phyloP scores from a whole-genome alignment of 495 filamentous ascomycete species.

The Oidiodendron maius region DNA sequence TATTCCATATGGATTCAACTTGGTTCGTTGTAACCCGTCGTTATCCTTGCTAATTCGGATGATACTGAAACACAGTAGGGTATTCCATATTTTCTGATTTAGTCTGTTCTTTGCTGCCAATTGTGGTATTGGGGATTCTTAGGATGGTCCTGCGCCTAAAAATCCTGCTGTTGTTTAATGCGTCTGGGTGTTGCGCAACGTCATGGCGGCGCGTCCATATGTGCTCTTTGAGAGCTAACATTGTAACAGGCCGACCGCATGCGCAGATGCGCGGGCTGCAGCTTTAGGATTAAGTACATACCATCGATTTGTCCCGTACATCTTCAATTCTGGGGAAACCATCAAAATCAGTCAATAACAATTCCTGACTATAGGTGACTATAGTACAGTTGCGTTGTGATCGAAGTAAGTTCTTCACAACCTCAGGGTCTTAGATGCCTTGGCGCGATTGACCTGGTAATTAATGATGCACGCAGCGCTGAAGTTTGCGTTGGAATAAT shows the following conservation, averaged over 20 bases:
- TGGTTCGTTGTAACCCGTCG: constrained; percentile 9
- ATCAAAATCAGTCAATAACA: too few relatives aligned
- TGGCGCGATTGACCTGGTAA: not conserved
- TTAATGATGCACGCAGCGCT: not conserved
- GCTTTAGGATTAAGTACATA: constrained; percentile 18
- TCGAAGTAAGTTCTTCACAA: not conserved
- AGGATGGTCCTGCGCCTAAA: constrained; percentile 18
- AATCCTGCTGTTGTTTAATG: not conserved
- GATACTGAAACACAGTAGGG: constrained; percentile 3
- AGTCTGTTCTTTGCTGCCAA: constrained; percentile 23
- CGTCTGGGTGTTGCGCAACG: not conserved
- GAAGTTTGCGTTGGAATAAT: constrained; percentile 25
- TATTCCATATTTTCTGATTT: constrained; percentile 26
- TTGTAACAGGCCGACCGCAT: not conserved
- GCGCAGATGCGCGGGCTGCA: not conserved
- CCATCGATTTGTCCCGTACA: not conserved
- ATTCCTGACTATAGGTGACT: not conserved
- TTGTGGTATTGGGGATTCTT: constrained; percentile 23
- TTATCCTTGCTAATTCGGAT: not conserved
- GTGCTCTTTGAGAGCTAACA: not conserved
- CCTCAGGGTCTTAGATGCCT: not conserved
- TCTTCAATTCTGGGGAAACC: not conserved
- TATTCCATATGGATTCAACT: constrained; percentile 25
- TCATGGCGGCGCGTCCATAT: not conserved
- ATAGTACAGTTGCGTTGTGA: not conserved